phyloP scores from a whole-genome alignment of 2,329 filamentous ascomycete species.

The Coniella lustricola region DNA sequence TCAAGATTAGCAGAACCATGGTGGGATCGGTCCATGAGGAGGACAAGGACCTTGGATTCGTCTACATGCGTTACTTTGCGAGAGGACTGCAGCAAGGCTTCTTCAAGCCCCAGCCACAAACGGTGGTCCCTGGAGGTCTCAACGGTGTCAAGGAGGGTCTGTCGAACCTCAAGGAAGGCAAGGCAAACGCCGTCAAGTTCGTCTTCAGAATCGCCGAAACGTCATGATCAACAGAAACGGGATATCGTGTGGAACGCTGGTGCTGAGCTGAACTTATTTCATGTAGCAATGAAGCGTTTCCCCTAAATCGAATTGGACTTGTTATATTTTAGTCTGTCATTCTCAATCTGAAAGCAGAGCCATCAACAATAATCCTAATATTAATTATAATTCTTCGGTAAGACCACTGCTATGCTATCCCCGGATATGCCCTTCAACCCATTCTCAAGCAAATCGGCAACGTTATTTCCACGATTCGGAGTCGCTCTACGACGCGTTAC shows the following conservation, averaged over 20 bases:
- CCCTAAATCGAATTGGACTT: no score
- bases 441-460: no score
- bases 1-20: constrained; percentile 19
- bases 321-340: no score
- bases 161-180: constrained; percentile 49
- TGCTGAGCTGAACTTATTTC: background rate
- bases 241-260: constrained; percentile 1
- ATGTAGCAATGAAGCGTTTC: no score
- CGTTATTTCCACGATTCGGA: no score
- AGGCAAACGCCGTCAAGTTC: constrained; percentile 58
- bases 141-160: constrained; percentile 46
- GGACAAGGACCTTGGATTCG: constrained; percentile 26
- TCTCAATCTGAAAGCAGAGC: no score
- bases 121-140: constrained; percentile 48
- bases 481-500: no score
- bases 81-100: constrained; percentile 43
- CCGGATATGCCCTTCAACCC: no score
- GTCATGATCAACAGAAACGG: constrained; percentile 15
- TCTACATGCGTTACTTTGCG: constrained; percentile 29
- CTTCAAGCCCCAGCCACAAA: constrained; percentile 51
- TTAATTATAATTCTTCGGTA: no score
- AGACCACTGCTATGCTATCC: no score
- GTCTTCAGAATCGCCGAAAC: constrained; percentile 40
- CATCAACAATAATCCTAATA: no score
- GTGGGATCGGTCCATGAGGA: constrained; percentile 28